Evolutionary conservation across 176 grass and related monocot species (phyloP), one percentile per base, ranked within the genome.

Genomic region (Typha latifolia): DNA sequence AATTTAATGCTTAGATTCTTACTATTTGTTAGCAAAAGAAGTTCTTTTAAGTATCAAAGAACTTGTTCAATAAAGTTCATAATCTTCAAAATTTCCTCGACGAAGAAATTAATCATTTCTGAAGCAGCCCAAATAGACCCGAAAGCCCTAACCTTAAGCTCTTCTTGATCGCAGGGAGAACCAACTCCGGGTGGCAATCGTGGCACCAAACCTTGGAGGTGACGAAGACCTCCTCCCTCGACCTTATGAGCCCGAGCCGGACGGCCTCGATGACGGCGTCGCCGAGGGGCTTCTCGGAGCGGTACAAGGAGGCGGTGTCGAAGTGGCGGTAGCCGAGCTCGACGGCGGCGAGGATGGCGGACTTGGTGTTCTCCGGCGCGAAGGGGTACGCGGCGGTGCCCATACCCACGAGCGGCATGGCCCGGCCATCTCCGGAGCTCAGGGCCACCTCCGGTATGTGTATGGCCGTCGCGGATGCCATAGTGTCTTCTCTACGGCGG

Each of bases 181-280:
- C 84, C 7, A 75, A 76, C 53, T 16, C 49, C 13, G 81, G 64
- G 63, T 79, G 67, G 34, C 75, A 70, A 19, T 84, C 81, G 16
- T 69, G 64, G 65, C 64, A 74, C 81, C 81, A 84, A 49, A 84
- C 64, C 75, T 84, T 84, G 48, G 81, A 74, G 18, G 81, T 84
- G 64, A 84, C 50, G 56, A 84, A 84, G 48, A 84, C 18, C 32
- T 84, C 70, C 14, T 69, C 48, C 18, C 81, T 75, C 10, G 70
- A 74, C 56, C 37, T 43, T 43, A 43, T 43, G 8, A 43, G 8
- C 37, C 37, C 37, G 37, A 43, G 37, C 8, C 37, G 1, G 8
- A 43, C 37, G 8, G 37, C 37, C 37, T 62, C 59, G 43, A 73
- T 20, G 15, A 78, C 72, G 26, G 47, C 64, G 21, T 70, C 81